Evolutionary conservation across 2,329 filamentous ascomycete genomes (phyloP), one percentile per base, ranked within the genome.

Genomic region (Cyphellophora europaea): DNA sequence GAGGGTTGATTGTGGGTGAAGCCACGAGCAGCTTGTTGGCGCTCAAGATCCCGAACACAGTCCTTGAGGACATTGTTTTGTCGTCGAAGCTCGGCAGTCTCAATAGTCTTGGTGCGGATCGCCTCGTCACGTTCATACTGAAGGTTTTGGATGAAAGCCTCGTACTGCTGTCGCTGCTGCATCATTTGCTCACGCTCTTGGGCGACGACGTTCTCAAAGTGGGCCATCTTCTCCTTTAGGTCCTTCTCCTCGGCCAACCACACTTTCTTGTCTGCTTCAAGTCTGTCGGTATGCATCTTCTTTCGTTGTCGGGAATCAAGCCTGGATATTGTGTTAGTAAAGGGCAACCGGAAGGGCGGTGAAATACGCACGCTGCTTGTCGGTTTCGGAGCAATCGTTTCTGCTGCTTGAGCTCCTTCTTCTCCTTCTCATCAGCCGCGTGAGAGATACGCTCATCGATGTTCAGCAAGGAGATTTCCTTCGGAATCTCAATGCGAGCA

Each of bases 371-470:
- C 86, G 91, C 91, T 62, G 91, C 91, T 67, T 96, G 89, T 53
- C 91, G 79, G 65, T 98, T 98, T 54, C 91, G 77, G 44, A 98
- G 70, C 43, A 98, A 70, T 42, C 91, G 80, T 71, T 96, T 96
- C 62, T 95, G 91, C 59, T 94, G 87, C 74, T 98, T 98, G 53
- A 98, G 72, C 65, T 96, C 88, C 71, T 94, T 96, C 67, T 94
- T 83, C 66, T 93, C 82, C 47, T 91, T 79, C 53, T 96, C 89
- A 58, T 93, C 82, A 32, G 50, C 61, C 21, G 86, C 89, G 61
- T 85, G 79, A 35, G 80, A 72, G 60, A 98, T 96, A 54, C 96
- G 72, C 42, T 85, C 74, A 59, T 98, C 91, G 62, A 98, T 96
- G 64, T 93, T 96, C 68, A 75, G 79, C 49, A 98, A 74, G 53